phyloP scores from a whole-genome alignment of 2,329 filamentous ascomycete species.

The Fusarium tricinctum region DNA sequence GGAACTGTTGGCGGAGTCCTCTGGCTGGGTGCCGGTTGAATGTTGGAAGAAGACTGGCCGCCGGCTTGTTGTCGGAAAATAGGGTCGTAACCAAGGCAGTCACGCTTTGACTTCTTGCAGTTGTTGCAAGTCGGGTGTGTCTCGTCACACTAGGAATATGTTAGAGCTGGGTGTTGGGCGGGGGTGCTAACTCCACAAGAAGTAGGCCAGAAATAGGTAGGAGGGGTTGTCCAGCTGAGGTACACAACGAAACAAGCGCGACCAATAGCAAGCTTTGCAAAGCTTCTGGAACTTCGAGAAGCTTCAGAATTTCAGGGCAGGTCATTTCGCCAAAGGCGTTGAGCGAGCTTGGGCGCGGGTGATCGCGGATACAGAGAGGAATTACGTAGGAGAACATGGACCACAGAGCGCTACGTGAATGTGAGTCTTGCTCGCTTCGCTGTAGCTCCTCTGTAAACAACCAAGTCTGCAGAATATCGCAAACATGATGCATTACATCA shows the following conservation, averaged over 20 bases:
- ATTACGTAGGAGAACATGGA: slow-evolving; percentile 39
- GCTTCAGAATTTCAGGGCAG: slow-evolving; percentile 11
- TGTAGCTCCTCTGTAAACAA: slow-evolving; percentile 36
- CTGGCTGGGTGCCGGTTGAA: slow-evolving; percentile 53
- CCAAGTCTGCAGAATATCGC: slow-evolving; percentile 37
- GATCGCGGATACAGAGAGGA: slow-evolving; percentile 30
- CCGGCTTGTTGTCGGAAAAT: slow-evolving; percentile 83
- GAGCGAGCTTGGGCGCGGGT: slow-evolving; percentile 10
- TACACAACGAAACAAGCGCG: slow-evolving; percentile 22
- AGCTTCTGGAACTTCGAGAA: slow-evolving; percentile 28
- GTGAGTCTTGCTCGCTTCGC: slow-evolving; percentile 41
- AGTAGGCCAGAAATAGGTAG: slow-evolving; percentile 22
- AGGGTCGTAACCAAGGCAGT: slow-evolving; percentile 88
- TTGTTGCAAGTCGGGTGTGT: slow-evolving; percentile 92
- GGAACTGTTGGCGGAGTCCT: slow-evolving; percentile 55
- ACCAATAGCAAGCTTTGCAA: slow-evolving; percentile 37
- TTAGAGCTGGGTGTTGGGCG: slow-evolving; percentile 45
- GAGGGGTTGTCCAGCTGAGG: slow-evolving; percentile 31
- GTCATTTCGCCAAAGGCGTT: slow-evolving; percentile 5
- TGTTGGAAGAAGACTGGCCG: slow-evolving; percentile 78
- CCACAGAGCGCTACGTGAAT: slow-evolving; percentile 44
- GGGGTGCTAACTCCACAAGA: slow-evolving; percentile 43
- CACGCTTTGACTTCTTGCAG: slow-evolving; percentile 89
- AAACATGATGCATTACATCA: slow-evolving; percentile 41
- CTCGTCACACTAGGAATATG: slow-evolving; percentile 82